Base-by-base conservation (phyloP, 768 basidiomycete species). In the Collybia mongolica region DNA sequence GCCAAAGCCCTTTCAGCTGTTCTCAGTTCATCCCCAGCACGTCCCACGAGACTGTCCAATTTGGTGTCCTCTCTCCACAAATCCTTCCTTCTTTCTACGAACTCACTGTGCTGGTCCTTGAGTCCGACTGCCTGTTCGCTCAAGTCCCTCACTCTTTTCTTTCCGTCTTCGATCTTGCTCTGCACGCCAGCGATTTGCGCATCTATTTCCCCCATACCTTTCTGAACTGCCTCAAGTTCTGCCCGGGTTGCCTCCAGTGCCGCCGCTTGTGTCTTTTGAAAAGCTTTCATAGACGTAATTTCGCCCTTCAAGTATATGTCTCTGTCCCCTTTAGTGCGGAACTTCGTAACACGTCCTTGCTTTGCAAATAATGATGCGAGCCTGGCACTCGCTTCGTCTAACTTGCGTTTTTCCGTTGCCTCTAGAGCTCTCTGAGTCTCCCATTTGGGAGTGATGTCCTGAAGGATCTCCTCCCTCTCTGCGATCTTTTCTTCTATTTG, bases 11-110 rank as follows among this genome's bases (percentile, higher is more conserved):
- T 75, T 68, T 98, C 93, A 0, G 91, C 85, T 1, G 78, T 79
- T 60, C 88, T 80, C 57, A 96, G 72, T 65, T 98, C 90, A 49
- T 92, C 88, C 11, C 75, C 75, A 2, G 91, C 93, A 46, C 91
- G 81, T 28, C 77, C 77, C 2, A 92, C 83, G 14, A 87, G 74
- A 50, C 86, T 86, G 54, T 88, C 84, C 38, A 97, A 69, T 65
- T 91, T 96, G 0, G 91, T 86, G 54, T 98, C 96, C 66, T 96
- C 93, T 58, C 95, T 78, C 96, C 97, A 98, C 26, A 93, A 65
- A 45, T 96, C 93, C 76, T 96, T 97, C 58, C 93, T 73, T 65
- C 82, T 79, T 68, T 98, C 96, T 39, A 71, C 78, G 62, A 88
- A 69, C 44, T 83, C 86, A 20, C 75, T 76, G 55, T 86, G 79